These are phyloP conservation scores for Hymenoscyphus fructigenus DNA, from an alignment of 2,329 filamentous ascomycete genomes.

Conservation along the genomic window DNA sequence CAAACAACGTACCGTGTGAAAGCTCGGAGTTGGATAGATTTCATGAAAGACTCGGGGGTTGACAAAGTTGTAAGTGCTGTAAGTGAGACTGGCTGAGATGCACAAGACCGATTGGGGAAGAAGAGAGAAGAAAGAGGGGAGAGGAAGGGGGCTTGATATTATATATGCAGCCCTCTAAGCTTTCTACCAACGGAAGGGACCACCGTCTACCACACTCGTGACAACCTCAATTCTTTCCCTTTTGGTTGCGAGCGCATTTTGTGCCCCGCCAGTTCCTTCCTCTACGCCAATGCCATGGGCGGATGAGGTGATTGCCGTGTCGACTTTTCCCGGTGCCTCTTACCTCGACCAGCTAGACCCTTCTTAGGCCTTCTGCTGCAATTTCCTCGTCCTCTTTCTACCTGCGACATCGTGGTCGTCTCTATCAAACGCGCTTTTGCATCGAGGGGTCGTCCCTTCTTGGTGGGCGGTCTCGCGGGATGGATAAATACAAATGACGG, in stretches of 20 bases:
- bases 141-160: not conserved
- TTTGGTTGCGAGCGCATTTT: constrained; percentile 1
- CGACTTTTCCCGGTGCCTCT: constrained; percentile 2
- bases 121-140: not conserved
- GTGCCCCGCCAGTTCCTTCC: not conserved
- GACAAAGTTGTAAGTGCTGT: not conserved
- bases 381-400: not conserved
- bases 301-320: not conserved
- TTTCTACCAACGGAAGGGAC: not conserved
- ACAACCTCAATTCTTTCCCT: not conserved
- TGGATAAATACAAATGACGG: constrained; percentile 1
- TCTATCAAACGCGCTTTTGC: not conserved
- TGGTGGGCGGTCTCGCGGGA: not conserved
- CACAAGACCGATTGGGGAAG: not conserved
- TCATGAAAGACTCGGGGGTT: not conserved
- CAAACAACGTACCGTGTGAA: not conserved
- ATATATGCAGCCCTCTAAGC: not conserved
- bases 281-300: not conserved
- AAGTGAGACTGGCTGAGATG: not conserved
- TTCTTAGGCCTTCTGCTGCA: not conserved
- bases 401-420: not conserved
- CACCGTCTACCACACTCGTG: not conserved
- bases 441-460: not conserved
- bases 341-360: not conserved
- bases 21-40: not conserved